These are phyloP conservation scores for Fusarium haematococcum DNA, from an alignment of 2,329 filamentous ascomycete genomes.

Conservation along the genomic window DNA sequence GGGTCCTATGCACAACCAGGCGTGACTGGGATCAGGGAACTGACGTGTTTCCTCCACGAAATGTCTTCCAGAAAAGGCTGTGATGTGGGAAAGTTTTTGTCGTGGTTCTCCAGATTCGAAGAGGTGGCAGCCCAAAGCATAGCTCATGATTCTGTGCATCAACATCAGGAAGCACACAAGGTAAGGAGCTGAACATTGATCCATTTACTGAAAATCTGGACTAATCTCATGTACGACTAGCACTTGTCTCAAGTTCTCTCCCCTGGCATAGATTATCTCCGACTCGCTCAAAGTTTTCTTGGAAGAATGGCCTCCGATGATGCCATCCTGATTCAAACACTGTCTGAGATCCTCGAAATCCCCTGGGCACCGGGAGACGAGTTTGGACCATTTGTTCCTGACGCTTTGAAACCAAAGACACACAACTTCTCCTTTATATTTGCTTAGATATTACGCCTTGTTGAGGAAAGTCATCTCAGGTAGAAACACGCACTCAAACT, in stretches of 20 bases:
- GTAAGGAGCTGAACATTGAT: background rate
- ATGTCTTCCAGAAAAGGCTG: background rate
- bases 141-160: too few relatives aligned
- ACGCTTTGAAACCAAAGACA: background rate
- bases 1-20: background rate
- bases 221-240: background rate
- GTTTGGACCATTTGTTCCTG: background rate
- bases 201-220: too few relatives aligned
- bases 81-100: background rate
- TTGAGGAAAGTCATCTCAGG: too few relatives aligned
- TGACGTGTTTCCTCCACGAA: background rate
- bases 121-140: background rate
- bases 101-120: background rate
- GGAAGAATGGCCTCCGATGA: background rate
- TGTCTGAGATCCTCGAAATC: background rate
- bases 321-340: background rate
- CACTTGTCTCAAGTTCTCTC: background rate
- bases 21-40: background rate
- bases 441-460: background rate
- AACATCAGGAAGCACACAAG: background rate
- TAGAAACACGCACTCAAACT: too few relatives aligned
- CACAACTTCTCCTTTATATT: background rate
- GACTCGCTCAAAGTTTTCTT: background rate
- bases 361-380: background rate
- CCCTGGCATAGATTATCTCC: background rate